Conservation (phyloP, 371 early-diverging fungal species). For the Mucor saturninus region DNA sequence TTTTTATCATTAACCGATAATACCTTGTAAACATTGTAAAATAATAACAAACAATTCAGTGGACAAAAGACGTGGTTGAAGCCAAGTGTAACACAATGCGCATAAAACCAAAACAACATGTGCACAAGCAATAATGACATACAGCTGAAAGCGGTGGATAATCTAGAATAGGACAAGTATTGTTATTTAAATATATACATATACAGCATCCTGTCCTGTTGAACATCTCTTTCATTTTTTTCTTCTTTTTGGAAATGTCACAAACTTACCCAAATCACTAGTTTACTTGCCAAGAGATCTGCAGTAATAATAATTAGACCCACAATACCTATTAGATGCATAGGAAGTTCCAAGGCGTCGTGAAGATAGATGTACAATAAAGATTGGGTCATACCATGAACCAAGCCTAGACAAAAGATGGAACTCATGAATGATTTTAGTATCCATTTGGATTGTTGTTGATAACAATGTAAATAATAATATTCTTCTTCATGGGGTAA, state of each 20-base stretch:
- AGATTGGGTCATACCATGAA: constrained; percentile 24
- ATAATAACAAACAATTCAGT: constrained; percentile 19
- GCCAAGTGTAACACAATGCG: constrained; percentile 30
- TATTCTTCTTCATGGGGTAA: constrained; percentile 6
- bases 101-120: constrained; percentile 28
- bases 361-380: constrained; percentile 20
- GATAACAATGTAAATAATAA: constrained; percentile 8
- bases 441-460: constrained; percentile 14
- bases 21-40: constrained; percentile 40
- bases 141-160: constrained; percentile 10
- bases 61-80: constrained; percentile 22
- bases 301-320: constrained; percentile 14
- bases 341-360: constrained; percentile 19
- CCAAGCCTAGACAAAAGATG: constrained; percentile 17
- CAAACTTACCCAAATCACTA: constrained; percentile 7
- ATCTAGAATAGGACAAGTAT: constrained; percentile 16
- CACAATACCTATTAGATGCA: constrained; percentile 23
- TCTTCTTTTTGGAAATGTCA: not conserved
- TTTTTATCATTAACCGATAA: not conserved
- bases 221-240: not conserved
- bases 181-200: not conserved
- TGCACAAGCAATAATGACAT: constrained; percentile 12
- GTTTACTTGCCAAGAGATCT: constrained; percentile 15
- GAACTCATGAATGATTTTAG: constrained; percentile 17
- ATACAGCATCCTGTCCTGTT: not conserved